These are phyloP conservation scores for Suillus cothurnatus DNA, from an alignment of 768 basidiomycete species.

Conservation along the genomic window DNA sequence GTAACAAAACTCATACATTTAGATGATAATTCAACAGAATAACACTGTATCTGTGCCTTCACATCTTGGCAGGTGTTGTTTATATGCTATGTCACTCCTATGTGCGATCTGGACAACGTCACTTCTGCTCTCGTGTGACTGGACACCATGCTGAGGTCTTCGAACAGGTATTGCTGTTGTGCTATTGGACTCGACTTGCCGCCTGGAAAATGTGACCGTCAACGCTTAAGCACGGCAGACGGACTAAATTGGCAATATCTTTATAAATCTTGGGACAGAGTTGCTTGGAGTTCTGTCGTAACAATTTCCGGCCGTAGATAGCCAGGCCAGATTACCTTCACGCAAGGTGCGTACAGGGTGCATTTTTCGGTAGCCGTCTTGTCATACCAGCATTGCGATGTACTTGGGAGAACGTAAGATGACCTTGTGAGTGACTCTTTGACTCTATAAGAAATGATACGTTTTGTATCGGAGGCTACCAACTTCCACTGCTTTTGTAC, in stretches of 20 bases:
- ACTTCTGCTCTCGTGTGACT: not conserved
- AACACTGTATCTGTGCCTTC: not conserved
- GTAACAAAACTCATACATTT: constrained; percentile 74
- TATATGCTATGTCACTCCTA: constrained; percentile 1
- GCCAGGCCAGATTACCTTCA: not conserved
- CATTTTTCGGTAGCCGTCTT: not conserved
- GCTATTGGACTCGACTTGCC: constrained; percentile 1
- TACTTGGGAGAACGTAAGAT: not conserved
- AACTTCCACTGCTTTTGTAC: not conserved
- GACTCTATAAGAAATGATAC: constrained; percentile 1
- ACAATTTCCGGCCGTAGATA: not conserved
- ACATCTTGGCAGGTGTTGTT: constrained; percentile 6
- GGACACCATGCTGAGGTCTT: not conserved
- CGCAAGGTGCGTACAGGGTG: constrained; percentile 1
- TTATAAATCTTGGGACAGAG: not conserved
- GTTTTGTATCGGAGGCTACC: not conserved
- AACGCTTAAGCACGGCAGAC: not conserved
- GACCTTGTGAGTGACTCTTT: not conserved
- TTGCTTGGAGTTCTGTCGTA: not conserved
- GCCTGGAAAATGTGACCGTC: not conserved
- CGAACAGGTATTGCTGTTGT: not conserved
- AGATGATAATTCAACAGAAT: constrained; percentile 37
- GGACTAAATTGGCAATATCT: not conserved
- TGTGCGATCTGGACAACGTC: not conserved
- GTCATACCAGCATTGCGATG: not conserved